These are phyloP conservation scores for Colletotrichum liriopes DNA, from an alignment of 2,329 filamentous ascomycete genomes.

Conservation along the genomic window DNA sequence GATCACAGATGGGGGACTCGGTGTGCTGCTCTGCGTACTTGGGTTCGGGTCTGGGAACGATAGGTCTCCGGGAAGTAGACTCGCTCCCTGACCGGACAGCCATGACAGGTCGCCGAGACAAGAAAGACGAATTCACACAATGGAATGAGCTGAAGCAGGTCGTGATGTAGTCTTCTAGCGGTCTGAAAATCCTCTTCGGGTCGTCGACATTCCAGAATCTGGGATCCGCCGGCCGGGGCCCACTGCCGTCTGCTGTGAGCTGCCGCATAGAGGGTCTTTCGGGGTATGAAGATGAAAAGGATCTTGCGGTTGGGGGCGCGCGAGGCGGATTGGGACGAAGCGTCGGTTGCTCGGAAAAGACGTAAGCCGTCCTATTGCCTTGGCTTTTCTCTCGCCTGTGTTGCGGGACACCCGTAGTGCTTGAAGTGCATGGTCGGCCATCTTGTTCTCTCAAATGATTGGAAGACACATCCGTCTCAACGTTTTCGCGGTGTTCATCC, in stretches of 20 bases:
- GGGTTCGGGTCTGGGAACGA: slow-evolving; percentile 53
- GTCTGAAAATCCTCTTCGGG: slow-evolving; percentile 77
- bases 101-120: slow-evolving; percentile 54
- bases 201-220: slow-evolving; percentile 49
- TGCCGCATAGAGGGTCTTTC: slow-evolving; percentile 53
- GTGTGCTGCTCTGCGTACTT: slow-evolving; percentile 54
- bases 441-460: neutral
- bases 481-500: slow-evolving; percentile 29
- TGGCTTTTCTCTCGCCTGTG: slow-evolving; percentile 36
- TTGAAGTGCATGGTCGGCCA: slow-evolving; percentile 22
- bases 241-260: slow-evolving; percentile 39
- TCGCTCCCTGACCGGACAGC: slow-evolving; percentile 45
- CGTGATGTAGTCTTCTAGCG: slow-evolving; percentile 84
- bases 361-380: slow-evolving; percentile 40
- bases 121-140: slow-evolving; percentile 84
- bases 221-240: slow-evolving; percentile 32
- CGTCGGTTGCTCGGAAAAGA: slow-evolving; percentile 58
- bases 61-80: slow-evolving; percentile 49
- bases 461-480: slow-evolving; percentile 5
- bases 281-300: slow-evolving; percentile 63
- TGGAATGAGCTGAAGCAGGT: slow-evolving; percentile 78
- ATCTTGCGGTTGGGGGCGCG: slow-evolving; percentile 49
- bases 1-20: slow-evolving; percentile 67
- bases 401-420: neutral
- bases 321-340: slow-evolving; percentile 53